A percentile compares a stretch with the other conserved stretches of the same genome.
Conservation (phyloP, 2,329 filamentous ascomycete genomes). For the Calonectria fujianensis region DNA sequence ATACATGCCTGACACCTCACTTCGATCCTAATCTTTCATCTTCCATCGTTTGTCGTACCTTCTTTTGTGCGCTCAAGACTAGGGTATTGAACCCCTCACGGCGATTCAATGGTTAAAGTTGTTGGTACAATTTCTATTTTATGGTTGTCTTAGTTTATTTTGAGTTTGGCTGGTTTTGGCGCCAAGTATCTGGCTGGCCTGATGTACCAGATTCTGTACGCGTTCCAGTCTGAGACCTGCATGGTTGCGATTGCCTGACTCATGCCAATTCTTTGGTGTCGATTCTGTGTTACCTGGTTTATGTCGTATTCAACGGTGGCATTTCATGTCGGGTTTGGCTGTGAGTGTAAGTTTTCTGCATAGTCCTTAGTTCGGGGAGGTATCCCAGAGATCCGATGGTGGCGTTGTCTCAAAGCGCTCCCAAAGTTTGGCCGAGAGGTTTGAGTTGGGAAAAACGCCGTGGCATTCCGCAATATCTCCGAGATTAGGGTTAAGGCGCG, state of each 20-base stretch:
- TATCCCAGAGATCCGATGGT: not conserved
- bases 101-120: not conserved
- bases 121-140: not conserved
- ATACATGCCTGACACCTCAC: not conserved
- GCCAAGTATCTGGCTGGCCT: not conserved
- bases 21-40: not conserved
- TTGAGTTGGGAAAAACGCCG: not conserved
- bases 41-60: not conserved
- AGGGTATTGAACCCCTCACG: not conserved
- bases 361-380: not conserved
- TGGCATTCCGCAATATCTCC: conserved; percentile 6
- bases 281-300: not conserved
- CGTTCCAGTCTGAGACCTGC: not conserved
- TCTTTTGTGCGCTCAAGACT: not conserved
- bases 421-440: not conserved
- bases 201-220: not conserved
- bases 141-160: not conserved
- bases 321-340: too few relatives aligned
- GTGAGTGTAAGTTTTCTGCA: not conserved
- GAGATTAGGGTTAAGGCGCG: not conserved
- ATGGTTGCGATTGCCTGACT: not conserved
- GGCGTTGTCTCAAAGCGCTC: not conserved
- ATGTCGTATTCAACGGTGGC: too few relatives aligned
- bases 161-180: not conserved
- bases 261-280: not conserved